phyloP scores from a whole-genome alignment of 441 rosid genomes.

The Lepidium campestre region DNA sequence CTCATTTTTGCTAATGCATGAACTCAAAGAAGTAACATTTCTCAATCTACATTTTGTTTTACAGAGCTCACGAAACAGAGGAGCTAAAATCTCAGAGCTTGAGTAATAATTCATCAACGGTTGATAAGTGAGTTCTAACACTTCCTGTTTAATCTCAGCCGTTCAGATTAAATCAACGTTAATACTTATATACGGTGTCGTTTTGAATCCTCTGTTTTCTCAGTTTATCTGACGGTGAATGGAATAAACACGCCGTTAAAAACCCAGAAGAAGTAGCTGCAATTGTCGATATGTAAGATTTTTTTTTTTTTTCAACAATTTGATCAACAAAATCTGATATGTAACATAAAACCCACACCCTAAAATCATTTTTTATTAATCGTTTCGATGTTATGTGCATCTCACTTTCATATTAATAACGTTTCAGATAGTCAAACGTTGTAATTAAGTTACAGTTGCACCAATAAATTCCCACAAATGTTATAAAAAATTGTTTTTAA shows the following conservation, averaged over 20 bases:
- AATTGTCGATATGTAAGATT: conserved; percentile 32
- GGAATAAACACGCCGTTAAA: conserved; percentile 32
- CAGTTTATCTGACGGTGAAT: conserved; percentile 25
- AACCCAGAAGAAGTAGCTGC: conserved; percentile 29
- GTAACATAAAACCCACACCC: too few species aligned
- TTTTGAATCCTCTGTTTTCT: neutral
- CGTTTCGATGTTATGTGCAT: too few species aligned
- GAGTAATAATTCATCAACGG: conserved; percentile 35
- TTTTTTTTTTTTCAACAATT: too few species aligned
- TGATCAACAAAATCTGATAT: too few species aligned
- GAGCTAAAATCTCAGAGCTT: conserved; percentile 21
- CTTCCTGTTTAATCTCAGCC: neutral
- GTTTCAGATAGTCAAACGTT: neutral
- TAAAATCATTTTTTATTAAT: too few species aligned
- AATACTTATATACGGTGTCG: neutral
- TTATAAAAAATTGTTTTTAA: neutral
- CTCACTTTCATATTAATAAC: too few species aligned
- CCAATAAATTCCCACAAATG: conserved; percentile 4
- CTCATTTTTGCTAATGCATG: neutral
- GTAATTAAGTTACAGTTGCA: neutral
- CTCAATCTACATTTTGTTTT: neutral
- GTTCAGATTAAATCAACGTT: neutral
- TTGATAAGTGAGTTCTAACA: conserved; percentile 21
- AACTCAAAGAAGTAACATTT: neutral
- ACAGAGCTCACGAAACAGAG: conserved; percentile 26